A percentile compares a stretch with the other conserved stretches of the same genome.
Evolutionary conservation across 225 moss, liverwort and hornwort species (phyloP).

Genomic region (Neckera pumila): DNA sequence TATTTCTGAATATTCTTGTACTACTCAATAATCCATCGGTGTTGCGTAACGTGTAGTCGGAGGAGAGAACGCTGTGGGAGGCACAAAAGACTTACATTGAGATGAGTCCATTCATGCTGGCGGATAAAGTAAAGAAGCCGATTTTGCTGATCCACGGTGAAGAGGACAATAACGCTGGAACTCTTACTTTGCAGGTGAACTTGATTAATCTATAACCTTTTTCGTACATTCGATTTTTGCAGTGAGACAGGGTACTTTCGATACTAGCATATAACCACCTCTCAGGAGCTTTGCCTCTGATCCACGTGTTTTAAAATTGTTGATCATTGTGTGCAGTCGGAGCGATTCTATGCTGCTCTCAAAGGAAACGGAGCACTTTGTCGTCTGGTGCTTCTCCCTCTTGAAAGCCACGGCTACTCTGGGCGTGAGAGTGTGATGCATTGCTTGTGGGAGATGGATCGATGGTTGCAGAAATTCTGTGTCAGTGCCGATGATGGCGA

Average conservation of each 20-base stretch:
- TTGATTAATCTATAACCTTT: background rate
- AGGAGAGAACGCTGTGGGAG: slow-evolving; percentile 95
- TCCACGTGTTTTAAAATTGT: background rate
- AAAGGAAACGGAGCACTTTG: slow-evolving; percentile 89
- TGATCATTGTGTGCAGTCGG: slow-evolving; percentile 47
- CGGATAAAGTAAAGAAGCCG: slow-evolving; percentile 79
- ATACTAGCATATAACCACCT: background rate
- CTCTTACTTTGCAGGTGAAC: slow-evolving; percentile 86
- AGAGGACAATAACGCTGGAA: slow-evolving; percentile 96
- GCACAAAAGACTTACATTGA: slow-evolving; percentile 78
- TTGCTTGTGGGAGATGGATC: slow-evolving; percentile 97
- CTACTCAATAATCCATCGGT: background rate
- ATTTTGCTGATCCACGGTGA: slow-evolving; percentile 88
- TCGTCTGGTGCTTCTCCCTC: slow-evolving; percentile 79
- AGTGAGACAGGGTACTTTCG: background rate
- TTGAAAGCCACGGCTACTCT: slow-evolving; percentile 86
- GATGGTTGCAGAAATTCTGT: slow-evolving; percentile 84
- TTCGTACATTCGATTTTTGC: background rate
- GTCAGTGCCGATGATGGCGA: slow-evolving; percentile 11
- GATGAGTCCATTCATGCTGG: slow-evolving; percentile 97
- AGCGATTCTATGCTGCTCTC: slow-evolving; percentile 78
- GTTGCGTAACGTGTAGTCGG: slow-evolving; percentile 39
- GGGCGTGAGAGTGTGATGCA: slow-evolving; percentile 96
- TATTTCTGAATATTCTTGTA: background rate
- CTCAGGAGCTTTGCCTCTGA: slow-evolving; percentile 1